Evolutionary conservation across 2,329 filamentous ascomycete species (phyloP).

Genomic region (Fusarium nelsonii): DNA sequence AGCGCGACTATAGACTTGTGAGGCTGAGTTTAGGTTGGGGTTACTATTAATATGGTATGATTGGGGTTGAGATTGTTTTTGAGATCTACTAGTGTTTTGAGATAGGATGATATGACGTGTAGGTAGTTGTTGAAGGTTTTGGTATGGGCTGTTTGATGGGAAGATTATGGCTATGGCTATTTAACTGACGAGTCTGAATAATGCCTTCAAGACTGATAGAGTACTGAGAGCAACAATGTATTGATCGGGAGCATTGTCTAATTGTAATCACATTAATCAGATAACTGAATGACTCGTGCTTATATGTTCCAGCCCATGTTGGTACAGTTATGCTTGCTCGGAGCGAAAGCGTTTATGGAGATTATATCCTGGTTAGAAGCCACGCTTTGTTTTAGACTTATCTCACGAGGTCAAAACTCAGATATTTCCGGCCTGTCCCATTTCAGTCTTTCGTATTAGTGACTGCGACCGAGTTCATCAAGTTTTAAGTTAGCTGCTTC

Average conservation of each 20-base stretch:
- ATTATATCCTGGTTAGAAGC: neutral
- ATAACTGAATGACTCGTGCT: neutral
- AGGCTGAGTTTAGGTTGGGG: constrained; percentile 7
- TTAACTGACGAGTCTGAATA: too few species aligned
- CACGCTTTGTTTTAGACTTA: neutral
- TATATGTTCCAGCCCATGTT: neutral
- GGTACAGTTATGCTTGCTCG: neutral
- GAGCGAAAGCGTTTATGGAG: neutral
- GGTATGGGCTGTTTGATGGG: neutral
- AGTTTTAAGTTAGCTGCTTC: neutral
- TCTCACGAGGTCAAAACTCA: neutral
- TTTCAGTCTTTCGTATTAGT: neutral
- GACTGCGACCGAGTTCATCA: neutral
- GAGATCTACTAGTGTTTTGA: neutral
- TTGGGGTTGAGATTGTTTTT: neutral
- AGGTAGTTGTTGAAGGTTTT: neutral
- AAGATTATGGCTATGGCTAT: too few species aligned
- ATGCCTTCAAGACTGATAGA: too few species aligned
- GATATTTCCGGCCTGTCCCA: neutral
- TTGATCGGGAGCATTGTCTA: neutral
- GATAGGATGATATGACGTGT: neutral
- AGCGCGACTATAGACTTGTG: neutral
- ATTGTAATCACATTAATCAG: neutral
- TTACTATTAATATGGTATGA: neutral
- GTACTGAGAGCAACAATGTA: too few species aligned